Evolutionary conservation across 495 filamentous ascomycete genomes (phyloP), one percentile per base, ranked within the genome.

Genomic region (Paragyromitra xinjiangensis): DNA sequence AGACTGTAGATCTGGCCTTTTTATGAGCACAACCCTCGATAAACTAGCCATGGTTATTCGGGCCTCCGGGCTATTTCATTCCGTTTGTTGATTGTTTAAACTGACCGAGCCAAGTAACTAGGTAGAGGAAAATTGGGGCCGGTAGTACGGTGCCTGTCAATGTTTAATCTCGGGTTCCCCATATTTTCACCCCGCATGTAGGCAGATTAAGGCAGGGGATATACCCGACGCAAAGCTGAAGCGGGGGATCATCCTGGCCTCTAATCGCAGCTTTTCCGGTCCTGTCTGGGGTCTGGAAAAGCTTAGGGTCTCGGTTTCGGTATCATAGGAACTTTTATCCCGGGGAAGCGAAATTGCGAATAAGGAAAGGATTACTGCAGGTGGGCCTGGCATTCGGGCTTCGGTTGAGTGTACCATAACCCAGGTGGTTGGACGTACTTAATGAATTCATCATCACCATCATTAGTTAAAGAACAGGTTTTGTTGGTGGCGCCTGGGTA

Each of bases 31-130:
- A 2, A 8, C 59, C 24, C 12, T 14, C 37, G n/a, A 40, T n/a
- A 11, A 19, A 16, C 59, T 12, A 64, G 50, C 22, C 59, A 72
- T 29, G 61, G 26, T 2, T 50, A 55, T 78, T 78, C 61, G 61
- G 66, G 65, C 9, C 26, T 39, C 66, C 59, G 66, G 66, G 74
- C 50, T 72, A 78, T 71, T 67, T 34, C 42, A 61, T 39, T 26
- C 59, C 59, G 74, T n/a, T n/a, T 50, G n/a, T n/a, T 62, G 7
- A 63, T 66, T 22, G 44, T 48, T 42, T 40, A 19, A 44, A n/a
- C 40, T 26, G 16, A 61, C 40, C 40, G 40, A 56, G 61, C 34
- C 12, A 24, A 8, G n/a, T 22, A 34, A 34, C 29, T 34, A 55
- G 22, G 24, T 61, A 22, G 19, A 12, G 22, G 12, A 24, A 29